A percentile compares a stretch with the other conserved stretches of the same genome.
phyloP scores from a whole-genome alignment of 2,329 filamentous ascomycete genomes.

The Mycosphaerella sp. region DNA sequence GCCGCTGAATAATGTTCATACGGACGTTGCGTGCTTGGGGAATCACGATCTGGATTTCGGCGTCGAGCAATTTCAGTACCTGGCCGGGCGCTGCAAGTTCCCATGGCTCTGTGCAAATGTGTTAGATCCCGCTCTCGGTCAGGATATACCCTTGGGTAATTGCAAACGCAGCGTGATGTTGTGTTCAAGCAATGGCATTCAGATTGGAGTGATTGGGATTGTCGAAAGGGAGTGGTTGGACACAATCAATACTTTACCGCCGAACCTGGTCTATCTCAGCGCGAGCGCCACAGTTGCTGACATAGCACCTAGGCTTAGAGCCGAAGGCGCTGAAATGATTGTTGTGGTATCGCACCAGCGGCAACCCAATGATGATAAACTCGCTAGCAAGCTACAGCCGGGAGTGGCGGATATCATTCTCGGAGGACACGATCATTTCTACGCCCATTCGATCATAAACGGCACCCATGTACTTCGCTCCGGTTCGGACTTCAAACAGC shows the following conservation, averaged over 20 bases:
- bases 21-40: conserved; percentile 76
- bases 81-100: conserved; percentile 70
- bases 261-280: conserved; percentile 74
- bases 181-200: conserved; percentile 74
- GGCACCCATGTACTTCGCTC: conserved; percentile 79
- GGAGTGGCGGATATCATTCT: conserved; percentile 75
- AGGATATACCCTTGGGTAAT: conserved; percentile 67
- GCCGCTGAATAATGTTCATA: conserved; percentile 69
- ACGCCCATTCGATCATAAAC: conserved; percentile 69
- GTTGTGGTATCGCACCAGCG: conserved; percentile 79
- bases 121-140: conserved; percentile 72
- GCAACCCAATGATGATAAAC: conserved; percentile 82
- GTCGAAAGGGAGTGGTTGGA: conserved; percentile 84
- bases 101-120: conserved; percentile 90
- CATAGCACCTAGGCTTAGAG: conserved; percentile 65
- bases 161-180: conserved; percentile 70
- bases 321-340: conserved; percentile 74
- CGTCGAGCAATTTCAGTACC: conserved; percentile 68
- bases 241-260: conserved; percentile 80
- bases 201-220: conserved; percentile 77
- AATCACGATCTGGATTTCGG: conserved; percentile 95
- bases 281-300: conserved; percentile 69
- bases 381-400: conserved; percentile 63
- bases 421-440: conserved; percentile 87
- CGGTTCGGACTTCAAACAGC: conserved; percentile 85